Base-by-base conservation (phyloP, 768 basidiomycete species). In the Exidia glandulosa region DNA sequence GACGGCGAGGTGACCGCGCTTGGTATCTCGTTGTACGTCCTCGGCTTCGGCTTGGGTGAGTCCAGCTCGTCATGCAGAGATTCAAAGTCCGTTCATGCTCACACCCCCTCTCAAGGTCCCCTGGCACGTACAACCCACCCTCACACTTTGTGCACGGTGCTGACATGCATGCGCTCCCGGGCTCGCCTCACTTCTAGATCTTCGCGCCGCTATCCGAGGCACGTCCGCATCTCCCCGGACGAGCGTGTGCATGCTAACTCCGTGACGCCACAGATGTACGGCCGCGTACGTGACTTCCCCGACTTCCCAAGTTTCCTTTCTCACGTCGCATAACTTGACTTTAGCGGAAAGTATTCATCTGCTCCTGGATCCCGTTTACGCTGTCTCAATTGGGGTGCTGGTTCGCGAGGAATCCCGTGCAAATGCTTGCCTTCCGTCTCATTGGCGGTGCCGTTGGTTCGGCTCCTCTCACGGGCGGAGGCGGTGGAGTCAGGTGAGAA, bases 11-110 rank as follows among this genome's bases (percentile, higher is more conserved):
- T 82, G 59, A 79, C 81, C 2, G 80, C 82, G 47, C 72, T 84
- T 6, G 84, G 84, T 16, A 75, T 85, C 25, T 82, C 83, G 3
- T 69, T 84, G 16, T 86, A 83, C 66, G 81, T 87, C 33, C 69
- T 86, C 32, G 84, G 83, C 1, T 83, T 86, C 65, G 82, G 79
- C 3, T 63, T 84, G 27, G 82, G 82, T 2, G n/a, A n/a, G n/a
- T n/a, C n/a, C n/a, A n/a, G n/a, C n/a, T n/a, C n/a, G n/a, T n/a
- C n/a, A n/a, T n/a, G n/a, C n/a, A n/a, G n/a, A n/a, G n/a, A n/a
- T n/a, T n/a, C n/a, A n/a, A n/a, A n/a, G n/a, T n/a, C n/a, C n/a
- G n/a, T n/a, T n/a, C n/a, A n/a, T n/a, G n/a, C n/a, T n/a, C n/a
- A n/a, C n/a, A n/a, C n/a, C n/a, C n/a, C n/a, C n/a, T n/a, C n/a